phyloP scores from a whole-genome alignment of 768 basidiomycete genomes.

The Harrya chromipes region DNA sequence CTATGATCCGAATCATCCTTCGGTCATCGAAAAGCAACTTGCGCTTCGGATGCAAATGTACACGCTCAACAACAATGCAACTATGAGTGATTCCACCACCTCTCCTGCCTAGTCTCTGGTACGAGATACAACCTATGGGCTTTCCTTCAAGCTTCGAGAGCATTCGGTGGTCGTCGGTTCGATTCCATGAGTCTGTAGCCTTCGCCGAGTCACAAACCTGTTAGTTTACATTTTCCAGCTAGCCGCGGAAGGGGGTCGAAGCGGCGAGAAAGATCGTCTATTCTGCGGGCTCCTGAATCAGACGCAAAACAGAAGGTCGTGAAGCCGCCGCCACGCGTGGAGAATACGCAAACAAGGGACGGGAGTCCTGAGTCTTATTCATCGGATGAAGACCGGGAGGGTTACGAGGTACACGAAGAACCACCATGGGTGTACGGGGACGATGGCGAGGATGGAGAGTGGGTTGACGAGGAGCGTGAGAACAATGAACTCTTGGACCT shows the following conservation, averaged over 20 bases:
- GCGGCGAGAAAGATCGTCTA: constrained; percentile 40
- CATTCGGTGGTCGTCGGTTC: constrained; percentile 43
- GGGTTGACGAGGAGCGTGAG: constrained; percentile 72
- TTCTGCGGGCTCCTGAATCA: constrained; percentile 28
- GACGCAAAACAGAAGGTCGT: constrained; percentile 32
- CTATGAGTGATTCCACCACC: constrained; percentile 68
- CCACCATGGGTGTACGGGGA: constrained; percentile 34
- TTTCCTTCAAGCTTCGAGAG: constrained; percentile 56
- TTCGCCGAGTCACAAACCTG: constrained; percentile 33
- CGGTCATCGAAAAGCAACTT: constrained; percentile 64
- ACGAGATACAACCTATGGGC: constrained; percentile 73
- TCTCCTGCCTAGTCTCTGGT: constrained; percentile 67
- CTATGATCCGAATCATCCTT: constrained; percentile 43
- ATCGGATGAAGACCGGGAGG: constrained; percentile 76
- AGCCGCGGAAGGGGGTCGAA: constrained; percentile 45
- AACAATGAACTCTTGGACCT: constrained; percentile 70
- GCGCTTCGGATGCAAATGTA: constrained; percentile 76
- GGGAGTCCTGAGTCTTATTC: constrained; percentile 76
- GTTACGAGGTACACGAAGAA: constrained; percentile 39
- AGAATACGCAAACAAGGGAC: constrained; percentile 80
- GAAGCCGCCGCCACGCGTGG: constrained; percentile 73
- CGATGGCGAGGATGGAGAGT: constrained; percentile 48
- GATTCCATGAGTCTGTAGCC: constrained; percentile 57
- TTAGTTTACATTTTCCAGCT: constrained; percentile 46
- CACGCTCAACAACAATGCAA: constrained; percentile 64